Evolutionary conservation across 768 basidiomycete genomes (phyloP), one percentile per base, ranked within the genome.

Genomic region (Xerocomus brunneocitrinus): DNA sequence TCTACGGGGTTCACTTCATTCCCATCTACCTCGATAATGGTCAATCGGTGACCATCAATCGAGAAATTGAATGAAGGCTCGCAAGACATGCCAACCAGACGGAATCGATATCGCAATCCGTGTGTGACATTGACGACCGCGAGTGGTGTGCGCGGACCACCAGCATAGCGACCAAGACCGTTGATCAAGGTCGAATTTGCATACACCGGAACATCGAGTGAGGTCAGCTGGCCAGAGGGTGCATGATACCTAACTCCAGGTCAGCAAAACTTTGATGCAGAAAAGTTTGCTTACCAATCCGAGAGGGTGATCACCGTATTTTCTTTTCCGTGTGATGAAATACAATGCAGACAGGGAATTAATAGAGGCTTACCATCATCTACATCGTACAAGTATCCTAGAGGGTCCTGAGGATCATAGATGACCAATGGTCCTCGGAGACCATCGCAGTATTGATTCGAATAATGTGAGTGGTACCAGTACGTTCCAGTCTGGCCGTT

Each of bases 11-110:
- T 39, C 0, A 73, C 73, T 57, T 75, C 75, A 42, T 64, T 67
- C 1, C 76, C 74, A 45, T 83, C 82, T 2, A 64, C 77, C 58
- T 83, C 81, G 38, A 83, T 82, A 48, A 83, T 67, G 4, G 76
- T 80, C 70, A 81, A 58, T 4, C 62, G 62, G 52, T 81, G 79
- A 9, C 71, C 67, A 56, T 79, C 76, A 32, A 81, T 74, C 1
- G 73, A 66, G 59, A 81, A 79, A 30, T 62, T 66, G 61, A 70
- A 79, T 10, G 14, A 45, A 28, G 68, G 63, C 68, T 70, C 64
- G 60, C 84, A 84, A 22, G 81, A 78, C 10, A 76, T 72, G 9
- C 72, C 68, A 30, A 84, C 55, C 2, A 85, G 35, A 3, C 83
- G 76, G 67, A 84, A 78, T 13, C 83, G 76, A 57, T 83, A 84